A percentile compares a stretch with the other conserved stretches of the same genome.
These are phyloP conservation scores for Phytophthora hybrid DNA, from an alignment of 352 stramenopile species.

Conservation along the genomic window DNA sequence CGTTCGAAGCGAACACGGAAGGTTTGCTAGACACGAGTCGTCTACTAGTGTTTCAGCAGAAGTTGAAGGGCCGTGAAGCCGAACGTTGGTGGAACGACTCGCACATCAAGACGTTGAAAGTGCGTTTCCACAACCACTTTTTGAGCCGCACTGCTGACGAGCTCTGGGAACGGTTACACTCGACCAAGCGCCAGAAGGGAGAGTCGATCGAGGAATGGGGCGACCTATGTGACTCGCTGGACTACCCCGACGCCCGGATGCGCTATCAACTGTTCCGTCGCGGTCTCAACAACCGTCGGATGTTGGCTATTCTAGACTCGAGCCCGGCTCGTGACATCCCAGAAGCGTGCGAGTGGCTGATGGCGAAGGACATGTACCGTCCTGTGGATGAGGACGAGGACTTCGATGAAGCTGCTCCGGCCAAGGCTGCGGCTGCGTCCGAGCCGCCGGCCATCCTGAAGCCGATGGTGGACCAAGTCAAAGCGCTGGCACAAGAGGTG, in stretches of 20 bases:
- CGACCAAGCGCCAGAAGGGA: background rate
- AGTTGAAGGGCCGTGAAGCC: background rate
- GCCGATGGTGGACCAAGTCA: too few relatives aligned
- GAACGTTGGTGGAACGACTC: conserved; percentile 4
- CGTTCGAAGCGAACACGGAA: too few relatives aligned
- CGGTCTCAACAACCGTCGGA: background rate
- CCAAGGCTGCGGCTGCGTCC: background rate
- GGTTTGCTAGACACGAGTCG: background rate
- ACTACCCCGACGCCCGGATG: too few relatives aligned
- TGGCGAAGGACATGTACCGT: conserved; percentile 9
- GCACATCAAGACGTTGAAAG: background rate
- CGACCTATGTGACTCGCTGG: too few relatives aligned
- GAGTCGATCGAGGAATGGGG: too few relatives aligned
- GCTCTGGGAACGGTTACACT: background rate
- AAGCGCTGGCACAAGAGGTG: too few relatives aligned
- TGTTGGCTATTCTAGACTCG: conserved; percentile 1
- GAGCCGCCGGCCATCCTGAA: background rate
- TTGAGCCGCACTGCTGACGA: conserved; percentile 4
- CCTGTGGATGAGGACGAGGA: conserved; percentile 1
- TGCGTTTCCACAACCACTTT: conserved; percentile 3
- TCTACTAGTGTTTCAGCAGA: background rate
- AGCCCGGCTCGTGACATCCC: background rate
- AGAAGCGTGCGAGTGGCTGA: background rate
- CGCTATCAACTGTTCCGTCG: background rate
- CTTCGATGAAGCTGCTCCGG: background rate